A percentile compares a stretch with the other conserved stretches of the same genome.
Evolutionary conservation across 768 basidiomycete genomes (phyloP).

Genomic region (Russula vinacea): DNA sequence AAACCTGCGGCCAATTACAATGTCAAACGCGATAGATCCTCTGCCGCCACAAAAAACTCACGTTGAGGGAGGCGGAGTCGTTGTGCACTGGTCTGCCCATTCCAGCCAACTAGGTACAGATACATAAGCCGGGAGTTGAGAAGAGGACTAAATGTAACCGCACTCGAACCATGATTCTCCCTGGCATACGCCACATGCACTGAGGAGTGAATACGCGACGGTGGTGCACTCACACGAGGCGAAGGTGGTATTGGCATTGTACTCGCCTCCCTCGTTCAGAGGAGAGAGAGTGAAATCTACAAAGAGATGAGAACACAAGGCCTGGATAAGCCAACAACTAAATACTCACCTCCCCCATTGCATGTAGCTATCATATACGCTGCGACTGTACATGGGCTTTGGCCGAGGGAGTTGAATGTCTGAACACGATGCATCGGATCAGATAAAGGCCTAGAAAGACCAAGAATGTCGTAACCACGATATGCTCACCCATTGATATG

Average conservation of each 20-base stretch:
- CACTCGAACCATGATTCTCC: not conserved
- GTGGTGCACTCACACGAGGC: slow-evolving; percentile 7
- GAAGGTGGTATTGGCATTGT: not conserved
- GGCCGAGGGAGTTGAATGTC: not conserved
- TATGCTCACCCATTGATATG: not conserved
- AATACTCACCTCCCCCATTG: not conserved
- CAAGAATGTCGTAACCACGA: not conserved
- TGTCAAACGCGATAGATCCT: not conserved
- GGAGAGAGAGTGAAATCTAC: not conserved
- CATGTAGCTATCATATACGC: not conserved
- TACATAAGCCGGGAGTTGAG: not conserved
- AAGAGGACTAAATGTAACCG: not conserved
- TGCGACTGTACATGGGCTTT: not conserved
- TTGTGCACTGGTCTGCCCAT: not conserved
- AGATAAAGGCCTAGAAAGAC: not conserved
- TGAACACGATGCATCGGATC: not conserved
- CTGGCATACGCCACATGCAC: slow-evolving; percentile 5
- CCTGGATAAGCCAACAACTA: not conserved
- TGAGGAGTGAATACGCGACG: not conserved
- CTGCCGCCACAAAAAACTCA: not conserved
- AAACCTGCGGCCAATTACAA: not conserved
- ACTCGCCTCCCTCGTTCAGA: not conserved
- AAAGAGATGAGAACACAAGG: not conserved
- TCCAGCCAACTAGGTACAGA: not conserved
- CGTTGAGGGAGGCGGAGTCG: not conserved